phyloP scores from a whole-genome alignment of 2,329 filamentous ascomycete species.

The Diaporthe destruens region DNA sequence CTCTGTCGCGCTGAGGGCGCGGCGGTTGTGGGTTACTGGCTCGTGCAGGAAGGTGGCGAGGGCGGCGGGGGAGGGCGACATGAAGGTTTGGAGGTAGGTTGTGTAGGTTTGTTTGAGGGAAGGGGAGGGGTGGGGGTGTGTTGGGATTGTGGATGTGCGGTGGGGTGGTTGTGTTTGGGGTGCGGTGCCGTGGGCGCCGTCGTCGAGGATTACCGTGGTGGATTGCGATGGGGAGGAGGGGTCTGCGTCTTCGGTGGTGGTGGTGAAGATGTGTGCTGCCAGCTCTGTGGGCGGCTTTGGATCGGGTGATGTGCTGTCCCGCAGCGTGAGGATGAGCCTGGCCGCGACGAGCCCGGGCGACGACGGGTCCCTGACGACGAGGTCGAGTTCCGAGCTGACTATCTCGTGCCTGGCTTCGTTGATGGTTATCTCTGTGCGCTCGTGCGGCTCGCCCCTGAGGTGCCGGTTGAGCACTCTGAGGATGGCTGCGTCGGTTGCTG shows the following conservation, averaged over 20 bases:
- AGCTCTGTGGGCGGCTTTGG: background rate
- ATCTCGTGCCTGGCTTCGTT: background rate
- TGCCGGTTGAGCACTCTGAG: background rate
- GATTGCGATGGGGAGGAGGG: background rate
- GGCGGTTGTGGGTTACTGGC: constrained; percentile 49
- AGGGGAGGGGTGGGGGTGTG: background rate
- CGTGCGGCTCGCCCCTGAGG: background rate
- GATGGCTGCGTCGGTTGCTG: background rate
- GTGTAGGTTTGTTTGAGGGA: constrained; percentile 46
- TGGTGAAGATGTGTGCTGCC: constrained; percentile 19
- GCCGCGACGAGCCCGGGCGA: constrained; percentile 12
- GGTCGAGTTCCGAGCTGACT: background rate
- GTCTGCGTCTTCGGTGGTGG: background rate
- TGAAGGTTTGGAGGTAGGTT: constrained; percentile 51
- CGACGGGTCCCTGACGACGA: background rate
- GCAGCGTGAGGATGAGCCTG: constrained; percentile 32
- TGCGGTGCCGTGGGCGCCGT: no score
- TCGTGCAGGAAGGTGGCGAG: constrained; percentile 46
- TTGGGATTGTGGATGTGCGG: background rate
- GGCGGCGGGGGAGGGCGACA: constrained; percentile 46
- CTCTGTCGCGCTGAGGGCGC: constrained; percentile 43
- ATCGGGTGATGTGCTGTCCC: background rate
- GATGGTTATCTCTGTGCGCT: background rate
- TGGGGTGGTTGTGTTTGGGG: background rate
- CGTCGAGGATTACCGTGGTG: background rate